Evolutionary conservation across 2,329 filamentous ascomycete species (phyloP), one percentile per base, ranked within the genome.

Genomic region (Hymenoscyphus scutula): DNA sequence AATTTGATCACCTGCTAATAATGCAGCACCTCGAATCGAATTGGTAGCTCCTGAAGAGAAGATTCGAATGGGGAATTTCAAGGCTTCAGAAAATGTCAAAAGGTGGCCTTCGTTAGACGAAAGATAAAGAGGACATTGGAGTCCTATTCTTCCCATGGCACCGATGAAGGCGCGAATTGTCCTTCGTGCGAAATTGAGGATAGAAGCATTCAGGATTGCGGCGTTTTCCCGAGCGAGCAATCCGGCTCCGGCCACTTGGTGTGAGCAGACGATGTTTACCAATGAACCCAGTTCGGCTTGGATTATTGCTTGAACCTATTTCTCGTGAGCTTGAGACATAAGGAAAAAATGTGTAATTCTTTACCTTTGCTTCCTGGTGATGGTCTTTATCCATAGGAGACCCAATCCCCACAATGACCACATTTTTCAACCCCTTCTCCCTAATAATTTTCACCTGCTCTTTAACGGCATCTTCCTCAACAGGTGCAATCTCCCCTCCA

Each of bases 71-170:
- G 86, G 86, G 7, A 85, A 72, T n/a, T 76, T 75, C 0, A 82
- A 79, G 0, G 84, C 85, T 61, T 78, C 76, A 1, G 78, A 77
- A 0, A 79, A 82, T 3, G 81, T 78, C 1, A 86, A 72, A 1
- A 88, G 76, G 0, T 84, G 87, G 1, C 85, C 85, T 65, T 88
- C 84, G 59, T 88, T 88, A 68, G 86, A 83, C 0, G 84, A 85
- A 29, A 89, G 75, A 63, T 84, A 88, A 11, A 65, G 51, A 19
- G 66, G 62, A 57, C 64, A 69, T 8, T 59, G 53, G 0, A 88
- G 76, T 0, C 83, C 82, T 2, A 87, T 72, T 5, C 76, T 74
- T 30, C 72, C 73, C 61, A 87, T 79, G 0, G 84, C 80, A 19
- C 76, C 74, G 38, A 80, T 76, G 65, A 88, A 88, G 0, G 79